Percentiles rank a stretch among this genome's conserved stretches.
These are phyloP conservation scores for Trapa bicornis DNA, from an alignment of 345 rosid genomes.

Conservation along the genomic window DNA sequence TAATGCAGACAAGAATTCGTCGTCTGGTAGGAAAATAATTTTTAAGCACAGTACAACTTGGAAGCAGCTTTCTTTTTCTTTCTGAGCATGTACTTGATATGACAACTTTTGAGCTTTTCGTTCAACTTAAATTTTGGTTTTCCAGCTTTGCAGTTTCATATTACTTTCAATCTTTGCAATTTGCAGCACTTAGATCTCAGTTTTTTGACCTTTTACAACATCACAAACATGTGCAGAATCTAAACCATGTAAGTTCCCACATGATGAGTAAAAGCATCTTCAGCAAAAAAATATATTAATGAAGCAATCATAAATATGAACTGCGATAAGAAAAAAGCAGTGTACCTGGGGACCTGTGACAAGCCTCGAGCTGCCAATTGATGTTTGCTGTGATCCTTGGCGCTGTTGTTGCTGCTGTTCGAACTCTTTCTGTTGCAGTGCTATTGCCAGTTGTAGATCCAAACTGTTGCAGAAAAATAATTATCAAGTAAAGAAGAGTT, in stretches of 20 bases:
- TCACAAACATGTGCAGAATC: background rate
- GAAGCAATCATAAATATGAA: background rate
- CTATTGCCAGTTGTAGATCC: conserved; percentile 94
- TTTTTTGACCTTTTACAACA: background rate
- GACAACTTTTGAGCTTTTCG: too few relatives aligned
- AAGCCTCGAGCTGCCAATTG: conserved; percentile 47
- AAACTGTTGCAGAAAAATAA: conserved; percentile 36
- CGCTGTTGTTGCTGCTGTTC: conserved; percentile 73
- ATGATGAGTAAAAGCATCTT: background rate
- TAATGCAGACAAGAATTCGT: too few relatives aligned
- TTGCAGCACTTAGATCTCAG: too few relatives aligned
- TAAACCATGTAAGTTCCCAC: background rate
- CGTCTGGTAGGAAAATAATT: too few relatives aligned
- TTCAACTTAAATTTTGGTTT: too few relatives aligned
- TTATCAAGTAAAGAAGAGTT: background rate
- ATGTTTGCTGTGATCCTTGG: conserved; percentile 47
- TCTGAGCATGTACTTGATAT: too few relatives aligned
- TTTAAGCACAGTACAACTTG: too few relatives aligned
- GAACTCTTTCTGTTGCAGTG: conserved; percentile 92
- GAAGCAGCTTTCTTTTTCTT: background rate
- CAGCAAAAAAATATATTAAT: background rate
- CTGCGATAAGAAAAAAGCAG: background rate
- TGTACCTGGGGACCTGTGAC: conserved; percentile 83
- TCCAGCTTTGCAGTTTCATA: too few relatives aligned
- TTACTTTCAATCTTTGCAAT: too few relatives aligned